Conservation (phyloP, 2,329 filamentous ascomycete species). For the Colletotrichum sp. region DNA sequence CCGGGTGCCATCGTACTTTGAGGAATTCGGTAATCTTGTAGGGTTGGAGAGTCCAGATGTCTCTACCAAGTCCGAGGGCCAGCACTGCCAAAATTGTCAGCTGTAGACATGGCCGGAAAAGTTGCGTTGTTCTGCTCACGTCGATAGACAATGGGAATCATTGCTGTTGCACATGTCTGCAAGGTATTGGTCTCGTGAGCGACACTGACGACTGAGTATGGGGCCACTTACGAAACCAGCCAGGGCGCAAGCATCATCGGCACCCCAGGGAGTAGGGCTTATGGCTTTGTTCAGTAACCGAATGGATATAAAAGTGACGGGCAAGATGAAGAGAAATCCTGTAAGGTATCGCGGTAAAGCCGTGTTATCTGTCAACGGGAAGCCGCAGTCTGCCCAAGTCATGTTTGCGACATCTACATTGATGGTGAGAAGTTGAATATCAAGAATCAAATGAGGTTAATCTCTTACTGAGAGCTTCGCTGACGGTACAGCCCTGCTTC, state of each 20-base stretch:
- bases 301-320: neutral
- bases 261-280: neutral
- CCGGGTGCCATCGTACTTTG: neutral
- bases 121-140: neutral
- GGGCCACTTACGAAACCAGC: neutral
- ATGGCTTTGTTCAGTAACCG: neutral
- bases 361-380: neutral
- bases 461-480: neutral
- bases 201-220: neutral
- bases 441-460: no score
- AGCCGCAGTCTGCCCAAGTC: neutral
- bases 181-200: neutral
- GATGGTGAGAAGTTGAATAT: no score
- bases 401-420: neutral
- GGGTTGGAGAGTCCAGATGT: neutral
- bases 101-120: accelerated
- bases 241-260: neutral
- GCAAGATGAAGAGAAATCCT: neutral
- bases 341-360: neutral
- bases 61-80: neutral
- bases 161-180: neutral
- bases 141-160: neutral
- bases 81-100: neutral
- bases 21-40: neutral
- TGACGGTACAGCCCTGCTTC: neutral